Percentiles rank a stretch among this genome's conserved stretches.
These are phyloP conservation scores for Globisporangium ultimum DNA, from an alignment of 352 stramenopile genomes.

Conservation along the genomic window DNA sequence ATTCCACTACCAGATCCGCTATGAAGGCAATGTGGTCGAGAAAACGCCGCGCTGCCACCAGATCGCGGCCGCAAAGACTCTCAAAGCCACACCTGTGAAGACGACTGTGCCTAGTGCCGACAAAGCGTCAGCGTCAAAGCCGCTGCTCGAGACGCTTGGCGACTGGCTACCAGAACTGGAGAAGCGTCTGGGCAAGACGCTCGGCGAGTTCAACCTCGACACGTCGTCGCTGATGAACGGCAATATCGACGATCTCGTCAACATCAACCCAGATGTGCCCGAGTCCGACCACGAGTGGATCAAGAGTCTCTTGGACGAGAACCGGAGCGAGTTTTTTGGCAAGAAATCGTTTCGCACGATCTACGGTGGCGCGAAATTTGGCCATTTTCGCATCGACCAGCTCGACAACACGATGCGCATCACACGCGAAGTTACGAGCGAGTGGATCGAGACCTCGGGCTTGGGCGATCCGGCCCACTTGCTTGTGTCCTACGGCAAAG, in stretches of 20 bases:
- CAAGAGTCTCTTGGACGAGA: conserved; percentile 22
- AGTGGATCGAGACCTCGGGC: conserved; percentile 64
- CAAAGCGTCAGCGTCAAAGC: not conserved
- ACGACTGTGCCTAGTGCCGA: too few relatives aligned
- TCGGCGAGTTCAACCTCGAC: conserved; percentile 14
- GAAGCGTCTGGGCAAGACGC: conserved; percentile 32
- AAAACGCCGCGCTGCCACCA: conserved; percentile 40
- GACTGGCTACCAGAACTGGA: conserved; percentile 44
- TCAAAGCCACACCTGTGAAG: not conserved
- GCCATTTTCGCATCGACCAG: conserved; percentile 67
- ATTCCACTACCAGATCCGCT: conserved; percentile 56
- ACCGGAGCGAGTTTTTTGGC: not conserved
- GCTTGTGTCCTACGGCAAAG: conserved; percentile 32
- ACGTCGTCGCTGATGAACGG: not conserved
- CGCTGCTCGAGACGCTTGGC: conserved; percentile 2
- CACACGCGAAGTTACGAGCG: conserved; percentile 55
- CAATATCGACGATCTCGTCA: conserved; percentile 9
- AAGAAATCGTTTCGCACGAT: conserved; percentile 30
- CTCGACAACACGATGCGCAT: conserved; percentile 49
- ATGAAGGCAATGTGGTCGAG: conserved; percentile 42
- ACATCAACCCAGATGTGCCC: conserved; percentile 2
- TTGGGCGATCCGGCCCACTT: conserved; percentile 43
- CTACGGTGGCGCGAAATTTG: conserved; percentile 52
- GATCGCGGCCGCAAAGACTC: not conserved
- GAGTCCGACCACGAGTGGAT: conserved; percentile 21